These are phyloP conservation scores for Turnera subulata DNA, from an alignment of 345 rosid species.

Conservation along the genomic window DNA sequence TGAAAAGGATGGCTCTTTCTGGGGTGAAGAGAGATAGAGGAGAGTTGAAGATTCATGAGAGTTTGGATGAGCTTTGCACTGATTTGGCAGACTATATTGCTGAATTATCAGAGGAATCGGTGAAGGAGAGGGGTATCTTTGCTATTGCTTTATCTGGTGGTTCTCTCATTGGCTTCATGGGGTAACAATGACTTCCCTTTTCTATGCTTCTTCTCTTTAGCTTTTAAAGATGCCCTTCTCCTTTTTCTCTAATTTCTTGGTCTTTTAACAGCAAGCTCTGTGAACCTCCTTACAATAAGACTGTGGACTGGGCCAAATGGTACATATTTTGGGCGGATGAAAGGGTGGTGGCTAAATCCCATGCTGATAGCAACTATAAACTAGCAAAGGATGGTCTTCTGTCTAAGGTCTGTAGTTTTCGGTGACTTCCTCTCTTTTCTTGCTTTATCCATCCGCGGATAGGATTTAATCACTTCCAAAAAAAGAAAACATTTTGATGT, in stretches of 20 bases:
- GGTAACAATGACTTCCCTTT: conserved; percentile 39
- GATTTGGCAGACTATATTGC: conserved; percentile 85
- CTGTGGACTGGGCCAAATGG: conserved; percentile 89
- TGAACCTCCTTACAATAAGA: conserved; percentile 78
- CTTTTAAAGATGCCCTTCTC: too few relatives aligned
- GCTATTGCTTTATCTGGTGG: conserved; percentile 88
- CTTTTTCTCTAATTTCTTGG: too few relatives aligned
- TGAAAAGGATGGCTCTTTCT: conserved; percentile 62
- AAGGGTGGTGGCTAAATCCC: conserved; percentile 73
- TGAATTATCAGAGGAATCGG: conserved; percentile 73
- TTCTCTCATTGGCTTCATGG: conserved; percentile 68
- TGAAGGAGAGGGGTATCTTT: conserved; percentile 76
- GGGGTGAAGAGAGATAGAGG: conserved; percentile 57
- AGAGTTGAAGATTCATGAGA: conserved; percentile 72
- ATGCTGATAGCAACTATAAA: conserved; percentile 85
- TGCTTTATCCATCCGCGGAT: not conserved
- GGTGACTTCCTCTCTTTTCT: not conserved
- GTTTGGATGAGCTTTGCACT: conserved; percentile 59
- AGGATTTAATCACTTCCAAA: not conserved
- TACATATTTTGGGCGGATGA: conserved; percentile 84
- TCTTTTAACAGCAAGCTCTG: conserved; percentile 57
- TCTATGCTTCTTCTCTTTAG: conserved; percentile 1
- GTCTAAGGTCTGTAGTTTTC: conserved; percentile 50
- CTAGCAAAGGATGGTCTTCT: conserved; percentile 68
- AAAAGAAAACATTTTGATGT: not conserved